Base-by-base conservation (phyloP, 2,329 filamentous ascomycete species). In the Epichloe gansuensis region DNA sequence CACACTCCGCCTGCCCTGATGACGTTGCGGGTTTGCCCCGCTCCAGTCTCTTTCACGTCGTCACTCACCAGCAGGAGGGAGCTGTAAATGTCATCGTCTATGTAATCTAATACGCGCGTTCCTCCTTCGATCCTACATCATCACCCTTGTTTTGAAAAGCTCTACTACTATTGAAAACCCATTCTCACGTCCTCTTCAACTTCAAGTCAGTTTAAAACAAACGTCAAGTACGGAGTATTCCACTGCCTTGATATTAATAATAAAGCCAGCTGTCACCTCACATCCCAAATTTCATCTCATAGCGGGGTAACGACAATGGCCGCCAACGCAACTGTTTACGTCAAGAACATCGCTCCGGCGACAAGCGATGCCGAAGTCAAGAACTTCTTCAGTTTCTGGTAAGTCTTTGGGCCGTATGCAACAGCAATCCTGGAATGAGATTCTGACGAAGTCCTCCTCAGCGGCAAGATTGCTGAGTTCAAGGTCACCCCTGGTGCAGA, bases 351-450 rank as follows among this genome's bases (percentile, higher is more conserved):
- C 72, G 82, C 87, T 60, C 67, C 75, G 56, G 72, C 84, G 67
- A 96, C 91, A 53, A 82, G 80, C 60, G 89, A 98, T 71, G 85
- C 90, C 72, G 89, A 97, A 71, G 83, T 98, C 62, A 82, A 82
- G 65, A 90, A 95, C 66, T 98, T 98, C 78, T 98, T 98, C 77
- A 93, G 86, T 75, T 97, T 97, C 72, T 85, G 81, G 88, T 91
- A 77, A 67, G 80, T 55, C 1, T 35, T 15, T 4, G 9, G 4
- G 8, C 5, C 17, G 15, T 34, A 7, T 27, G 21, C 21, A 38
- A 6, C 11, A 35, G 5, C 31, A 40, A 15, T 15, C 13, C 6
- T 21, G n/a, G 31, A 31, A 17, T n/a, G 13, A 39, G 13, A 17
- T 44, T 23, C 36, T 47, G 23, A 50, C 53, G 6, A 6, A 23